Percentiles rank a stretch among this genome's conserved stretches.
phyloP scores from a whole-genome alignment of 2,329 filamentous ascomycete species.

The Colletotrichum tropicicola region DNA sequence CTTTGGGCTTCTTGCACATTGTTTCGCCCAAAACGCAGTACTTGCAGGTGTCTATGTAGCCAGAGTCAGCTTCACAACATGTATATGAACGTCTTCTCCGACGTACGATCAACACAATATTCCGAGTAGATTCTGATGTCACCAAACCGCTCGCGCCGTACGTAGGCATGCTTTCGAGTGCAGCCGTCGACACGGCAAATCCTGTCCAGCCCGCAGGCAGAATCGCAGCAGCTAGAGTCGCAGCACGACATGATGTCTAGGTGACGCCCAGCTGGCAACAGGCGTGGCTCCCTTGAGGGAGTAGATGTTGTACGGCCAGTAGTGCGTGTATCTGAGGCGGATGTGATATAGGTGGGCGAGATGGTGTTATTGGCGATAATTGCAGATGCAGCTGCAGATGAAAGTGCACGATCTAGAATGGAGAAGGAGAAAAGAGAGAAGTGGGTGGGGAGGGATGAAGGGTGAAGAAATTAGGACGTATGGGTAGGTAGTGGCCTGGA shows the following conservation, averaged over 20 bases:
- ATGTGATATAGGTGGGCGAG: background rate
- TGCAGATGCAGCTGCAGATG: background rate
- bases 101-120: constrained; percentile 25
- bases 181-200: constrained; percentile 17
- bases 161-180: constrained; percentile 24
- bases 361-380: background rate
- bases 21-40: constrained; percentile 10
- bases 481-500: background rate
- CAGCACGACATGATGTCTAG: background rate
- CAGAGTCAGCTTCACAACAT: background rate
- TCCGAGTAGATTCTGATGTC: constrained; percentile 22
- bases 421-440: background rate
- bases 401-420: background rate
- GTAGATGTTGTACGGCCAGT: background rate
- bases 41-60: constrained; percentile 12
- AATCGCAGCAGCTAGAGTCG: background rate
- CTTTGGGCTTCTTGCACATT: constrained; percentile 25
- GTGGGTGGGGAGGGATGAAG: background rate
- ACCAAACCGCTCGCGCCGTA: constrained; percentile 1
- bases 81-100: background rate
- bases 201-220: constrained; percentile 2
- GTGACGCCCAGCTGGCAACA: too few species aligned
- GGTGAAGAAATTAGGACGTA: background rate
- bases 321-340: background rate
- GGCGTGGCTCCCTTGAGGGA: too few species aligned